Conservation (phyloP, 1,284 basidiomycete species). For the Thelephora terrestris region DNA sequence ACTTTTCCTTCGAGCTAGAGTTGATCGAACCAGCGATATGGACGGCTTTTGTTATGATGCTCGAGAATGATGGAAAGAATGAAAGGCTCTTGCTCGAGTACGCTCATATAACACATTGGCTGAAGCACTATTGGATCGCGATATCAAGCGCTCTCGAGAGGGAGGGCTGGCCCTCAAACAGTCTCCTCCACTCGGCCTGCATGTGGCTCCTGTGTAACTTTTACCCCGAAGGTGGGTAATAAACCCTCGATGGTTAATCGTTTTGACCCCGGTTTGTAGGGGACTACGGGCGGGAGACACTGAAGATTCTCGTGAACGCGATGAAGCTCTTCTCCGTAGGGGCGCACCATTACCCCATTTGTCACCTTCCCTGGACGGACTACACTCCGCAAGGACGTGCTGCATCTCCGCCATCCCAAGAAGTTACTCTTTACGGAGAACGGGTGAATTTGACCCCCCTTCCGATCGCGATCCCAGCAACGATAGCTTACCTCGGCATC, state of each 20-base stretch:
- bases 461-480: slow-evolving; percentile 56
- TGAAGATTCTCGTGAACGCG: slow-evolving; percentile 23
- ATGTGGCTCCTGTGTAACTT: slow-evolving; percentile 41
- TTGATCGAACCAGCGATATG: slow-evolving; percentile 30
- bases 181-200: slow-evolving; percentile 27
- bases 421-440: slow-evolving; percentile 19
- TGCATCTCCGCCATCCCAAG: slow-evolving; percentile 14
- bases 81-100: slow-evolving; percentile 32
- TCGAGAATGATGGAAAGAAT: slow-evolving; percentile 49
- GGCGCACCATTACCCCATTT: slow-evolving; percentile 61
- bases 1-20: slow-evolving; percentile 25
- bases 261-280: background rate
- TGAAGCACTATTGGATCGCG: slow-evolving; percentile 27
- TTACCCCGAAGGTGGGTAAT: slow-evolving; percentile 42
- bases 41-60: slow-evolving; percentile 42
- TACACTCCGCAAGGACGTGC: slow-evolving; percentile 31
- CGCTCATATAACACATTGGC: slow-evolving; percentile 26
- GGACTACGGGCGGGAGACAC: background rate
- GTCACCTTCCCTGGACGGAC: slow-evolving; percentile 45
- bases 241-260: background rate
- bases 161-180: slow-evolving; percentile 16
- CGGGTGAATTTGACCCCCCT: slow-evolving; percentile 45
- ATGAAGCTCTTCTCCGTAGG: slow-evolving; percentile 55
- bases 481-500: slow-evolving; percentile 55
- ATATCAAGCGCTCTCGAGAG: slow-evolving; percentile 25